Percentiles rank a stretch among this genome's conserved stretches.
phyloP scores from a whole-genome alignment of 108 stramenopile genomes.

The Conticribra guillardii region DNA sequence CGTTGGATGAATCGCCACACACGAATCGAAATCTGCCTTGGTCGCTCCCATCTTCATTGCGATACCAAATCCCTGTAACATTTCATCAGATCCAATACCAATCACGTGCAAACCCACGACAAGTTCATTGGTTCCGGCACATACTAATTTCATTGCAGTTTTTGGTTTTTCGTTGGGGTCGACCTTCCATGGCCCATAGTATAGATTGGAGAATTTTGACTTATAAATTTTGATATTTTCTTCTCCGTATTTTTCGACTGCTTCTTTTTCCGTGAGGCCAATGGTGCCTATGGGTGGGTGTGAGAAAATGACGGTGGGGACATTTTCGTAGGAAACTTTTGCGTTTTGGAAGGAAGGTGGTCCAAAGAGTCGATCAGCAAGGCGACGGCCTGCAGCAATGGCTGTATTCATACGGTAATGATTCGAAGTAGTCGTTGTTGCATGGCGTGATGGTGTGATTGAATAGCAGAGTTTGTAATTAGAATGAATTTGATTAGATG shows the following conservation, averaged over 20 bases:
- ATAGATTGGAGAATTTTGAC: slow-evolving; percentile 85
- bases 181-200: slow-evolving; percentile 81
- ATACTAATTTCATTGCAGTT: slow-evolving; percentile 74
- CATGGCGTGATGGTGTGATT: too few relatives aligned
- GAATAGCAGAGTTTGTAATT: too few relatives aligned
- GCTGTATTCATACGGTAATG: slow-evolving; percentile 53
- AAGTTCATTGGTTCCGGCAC: slow-evolving; percentile 77
- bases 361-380: slow-evolving; percentile 88
- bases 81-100: slow-evolving; percentile 94
- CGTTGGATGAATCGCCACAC: slow-evolving; percentile 97
- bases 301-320: slow-evolving; percentile 86
- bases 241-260: slow-evolving; percentile 75
- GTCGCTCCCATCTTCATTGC: slow-evolving; percentile 96
- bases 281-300: slow-evolving; percentile 84
- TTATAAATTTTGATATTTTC: slow-evolving; percentile 83
- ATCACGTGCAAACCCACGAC: slow-evolving; percentile 93
- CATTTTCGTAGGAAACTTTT: slow-evolving; percentile 77
- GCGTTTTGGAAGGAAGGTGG: slow-evolving; percentile 46
- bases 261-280: slow-evolving; percentile 76
- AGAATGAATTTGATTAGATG: too few relatives aligned
- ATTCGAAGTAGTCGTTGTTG: too few relatives aligned
- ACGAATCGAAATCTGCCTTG: slow-evolving; percentile 94
- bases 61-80: slow-evolving; percentile 97
- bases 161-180: slow-evolving; percentile 70
- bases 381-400: slow-evolving; percentile 82